Conservation (phyloP, 2,329 filamentous ascomycete species). For the Mollisiaceae sp. region DNA sequence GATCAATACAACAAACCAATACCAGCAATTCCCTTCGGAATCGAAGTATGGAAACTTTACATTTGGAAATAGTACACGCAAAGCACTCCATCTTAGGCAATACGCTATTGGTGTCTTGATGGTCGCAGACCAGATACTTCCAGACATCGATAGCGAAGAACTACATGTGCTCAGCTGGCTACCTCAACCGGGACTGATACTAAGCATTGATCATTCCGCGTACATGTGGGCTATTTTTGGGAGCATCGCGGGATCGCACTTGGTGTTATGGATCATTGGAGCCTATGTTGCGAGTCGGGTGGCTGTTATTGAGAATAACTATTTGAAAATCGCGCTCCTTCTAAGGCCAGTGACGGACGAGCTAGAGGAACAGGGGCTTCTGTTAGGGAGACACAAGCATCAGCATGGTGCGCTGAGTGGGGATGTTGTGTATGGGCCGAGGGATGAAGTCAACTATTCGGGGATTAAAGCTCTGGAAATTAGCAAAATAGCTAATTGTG, state of each 20-base stretch:
- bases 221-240: conserved; percentile 14
- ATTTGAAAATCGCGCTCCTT: not conserved
- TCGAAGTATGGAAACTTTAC: not conserved
- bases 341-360: conserved; percentile 5
- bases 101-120: conserved; percentile 2
- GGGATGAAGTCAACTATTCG: not conserved
- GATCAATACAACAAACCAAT: not conserved
- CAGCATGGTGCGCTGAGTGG: not conserved
- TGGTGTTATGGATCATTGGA: not conserved
- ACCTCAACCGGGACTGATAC: conserved; percentile 1
- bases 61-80: not conserved
- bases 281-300: not conserved
- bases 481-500: not conserved
- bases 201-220: not conserved
- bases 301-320: not conserved
- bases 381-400: not conserved
- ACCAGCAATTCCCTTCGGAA: not conserved
- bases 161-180: not conserved
- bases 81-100: not conserved
- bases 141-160: not conserved
- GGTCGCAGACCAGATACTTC: not conserved
- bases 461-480: conserved; percentile 5
- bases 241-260: not conserved
- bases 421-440: conserved; percentile 4
- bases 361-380: not conserved